phyloP scores from a whole-genome alignment of 805 yeast species.

The Scheffersomyces ergatensis region DNA sequence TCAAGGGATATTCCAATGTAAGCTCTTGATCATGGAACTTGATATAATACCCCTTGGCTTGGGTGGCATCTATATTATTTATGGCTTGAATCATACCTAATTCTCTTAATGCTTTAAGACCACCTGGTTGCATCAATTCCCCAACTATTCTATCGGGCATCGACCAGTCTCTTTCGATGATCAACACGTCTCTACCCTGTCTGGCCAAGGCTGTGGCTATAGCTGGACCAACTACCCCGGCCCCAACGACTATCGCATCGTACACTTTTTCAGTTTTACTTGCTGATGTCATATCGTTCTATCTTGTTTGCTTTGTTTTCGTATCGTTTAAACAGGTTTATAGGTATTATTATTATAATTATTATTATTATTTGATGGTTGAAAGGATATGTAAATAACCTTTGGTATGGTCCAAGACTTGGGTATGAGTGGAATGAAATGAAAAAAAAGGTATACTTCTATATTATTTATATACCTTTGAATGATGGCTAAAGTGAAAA shows the following conservation, averaged over 20 bases:
- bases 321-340: too few species aligned
- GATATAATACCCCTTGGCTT: slow-evolving; percentile 78
- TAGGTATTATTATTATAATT: too few species aligned
- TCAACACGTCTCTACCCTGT: slow-evolving; percentile 79
- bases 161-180: slow-evolving; percentile 84
- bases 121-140: slow-evolving; percentile 95
- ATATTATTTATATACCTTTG: too few species aligned
- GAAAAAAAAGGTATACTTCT: too few species aligned
- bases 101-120: slow-evolving; percentile 78
- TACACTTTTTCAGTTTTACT: slow-evolving; percentile 23
- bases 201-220: slow-evolving; percentile 87
- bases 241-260: slow-evolving; percentile 93
- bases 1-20: slow-evolving; percentile 69
- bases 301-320: too few species aligned
- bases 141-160: slow-evolving; percentile 97
- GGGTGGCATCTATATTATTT: slow-evolving; percentile 73
- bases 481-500: too few species aligned
- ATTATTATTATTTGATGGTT: too few species aligned
- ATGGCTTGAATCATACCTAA: slow-evolving; percentile 79
- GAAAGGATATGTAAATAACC: too few species aligned
- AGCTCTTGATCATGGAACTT: slow-evolving; percentile 60
- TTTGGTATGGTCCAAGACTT: too few species aligned
- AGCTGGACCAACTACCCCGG: slow-evolving; percentile 97
- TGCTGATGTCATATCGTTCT: slow-evolving; percentile 3
- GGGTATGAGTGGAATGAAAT: too few species aligned